phyloP scores from a whole-genome alignment of 495 filamentous ascomycete genomes.

The Aspergillus wentii region DNA sequence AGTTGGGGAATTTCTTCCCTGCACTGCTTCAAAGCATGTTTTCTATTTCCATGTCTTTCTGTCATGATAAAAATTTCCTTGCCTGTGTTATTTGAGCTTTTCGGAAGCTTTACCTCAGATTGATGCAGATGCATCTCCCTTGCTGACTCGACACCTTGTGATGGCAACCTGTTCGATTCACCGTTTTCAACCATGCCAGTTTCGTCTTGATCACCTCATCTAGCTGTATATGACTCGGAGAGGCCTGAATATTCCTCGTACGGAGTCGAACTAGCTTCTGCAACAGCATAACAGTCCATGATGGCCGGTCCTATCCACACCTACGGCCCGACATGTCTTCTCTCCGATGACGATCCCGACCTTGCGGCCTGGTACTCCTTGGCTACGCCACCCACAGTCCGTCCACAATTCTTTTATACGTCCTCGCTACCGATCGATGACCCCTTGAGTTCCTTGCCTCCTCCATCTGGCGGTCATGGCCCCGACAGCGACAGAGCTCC shows the following conservation, averaged over 20 bases:
- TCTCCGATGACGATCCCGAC: slow-evolving; percentile 34
- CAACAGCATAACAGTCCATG: slow-evolving; percentile 3
- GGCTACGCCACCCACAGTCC: slow-evolving; percentile 40
- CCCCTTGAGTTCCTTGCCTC: slow-evolving; percentile 64
- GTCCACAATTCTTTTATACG: slow-evolving; percentile 76
- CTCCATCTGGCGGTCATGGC: slow-evolving; percentile 47
- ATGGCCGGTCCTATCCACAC: slow-evolving; percentile 51
- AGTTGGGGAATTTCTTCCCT: too few relatives aligned
- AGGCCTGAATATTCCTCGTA: too few relatives aligned
- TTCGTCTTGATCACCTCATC: slow-evolving; percentile 1
- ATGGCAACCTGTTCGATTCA: too few relatives aligned
- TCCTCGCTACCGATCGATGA: slow-evolving; percentile 77
- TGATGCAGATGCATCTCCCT: slow-evolving; percentile 10
- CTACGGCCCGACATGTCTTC: slow-evolving; percentile 48
- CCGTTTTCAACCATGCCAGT: slow-evolving; percentile 1
- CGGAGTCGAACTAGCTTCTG: too few relatives aligned
- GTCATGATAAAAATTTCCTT: background rate
- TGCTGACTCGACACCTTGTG: slow-evolving; percentile 13
- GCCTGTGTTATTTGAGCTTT: background rate
- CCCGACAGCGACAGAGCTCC: slow-evolving; percentile 46
- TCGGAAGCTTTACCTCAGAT: slow-evolving; percentile 5
- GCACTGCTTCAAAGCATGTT: background rate
- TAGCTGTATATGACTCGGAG: slow-evolving; percentile 2
- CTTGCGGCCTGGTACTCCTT: slow-evolving; percentile 27
- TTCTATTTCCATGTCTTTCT: background rate